Evolutionary conservation across 2,329 filamentous ascomycete species (phyloP).

Genomic region (Fusarium miscanthi): DNA sequence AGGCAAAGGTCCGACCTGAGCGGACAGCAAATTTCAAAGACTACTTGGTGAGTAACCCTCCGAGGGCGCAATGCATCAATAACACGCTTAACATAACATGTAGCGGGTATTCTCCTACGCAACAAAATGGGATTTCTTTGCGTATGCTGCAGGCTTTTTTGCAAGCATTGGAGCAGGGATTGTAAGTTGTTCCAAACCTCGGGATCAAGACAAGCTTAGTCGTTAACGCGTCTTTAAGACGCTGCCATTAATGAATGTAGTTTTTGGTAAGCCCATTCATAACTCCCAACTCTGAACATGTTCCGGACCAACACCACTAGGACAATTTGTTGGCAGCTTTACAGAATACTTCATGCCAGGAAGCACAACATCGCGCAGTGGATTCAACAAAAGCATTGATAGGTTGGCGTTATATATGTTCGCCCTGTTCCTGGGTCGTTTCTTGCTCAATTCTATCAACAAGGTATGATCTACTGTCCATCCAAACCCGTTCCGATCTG

Average conservation of each 20-base stretch:
- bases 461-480: slow-evolving; percentile 52
- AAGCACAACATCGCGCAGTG: slow-evolving; percentile 46
- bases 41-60: slow-evolving; percentile 50
- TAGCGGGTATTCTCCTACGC: slow-evolving; percentile 66
- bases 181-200: background rate
- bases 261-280: slow-evolving; percentile 58
- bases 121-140: slow-evolving; percentile 61
- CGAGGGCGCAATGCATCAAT: background rate
- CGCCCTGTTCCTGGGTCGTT: slow-evolving; percentile 75
- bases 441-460: slow-evolving; percentile 70
- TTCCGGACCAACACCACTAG: slow-evolving; percentile 38
- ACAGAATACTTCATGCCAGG: slow-evolving; percentile 53
- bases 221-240: slow-evolving; percentile 47
- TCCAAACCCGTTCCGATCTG: background rate
- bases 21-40: slow-evolving; percentile 59
- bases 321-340: slow-evolving; percentile 61
- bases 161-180: slow-evolving; percentile 64
- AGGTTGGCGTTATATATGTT: slow-evolving; percentile 72
- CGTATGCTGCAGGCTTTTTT: slow-evolving; percentile 59
- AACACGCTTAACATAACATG: background rate
- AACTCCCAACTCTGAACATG: no score
- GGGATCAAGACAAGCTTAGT: background rate
- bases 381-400: slow-evolving; percentile 58
- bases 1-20: slow-evolving; percentile 55
- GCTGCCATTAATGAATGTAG: slow-evolving; percentile 68